A percentile compares a stretch with the other conserved stretches of the same genome.
phyloP scores from a whole-genome alignment of 1,284 basidiomycete species.

The Inonotus obliquus region DNA sequence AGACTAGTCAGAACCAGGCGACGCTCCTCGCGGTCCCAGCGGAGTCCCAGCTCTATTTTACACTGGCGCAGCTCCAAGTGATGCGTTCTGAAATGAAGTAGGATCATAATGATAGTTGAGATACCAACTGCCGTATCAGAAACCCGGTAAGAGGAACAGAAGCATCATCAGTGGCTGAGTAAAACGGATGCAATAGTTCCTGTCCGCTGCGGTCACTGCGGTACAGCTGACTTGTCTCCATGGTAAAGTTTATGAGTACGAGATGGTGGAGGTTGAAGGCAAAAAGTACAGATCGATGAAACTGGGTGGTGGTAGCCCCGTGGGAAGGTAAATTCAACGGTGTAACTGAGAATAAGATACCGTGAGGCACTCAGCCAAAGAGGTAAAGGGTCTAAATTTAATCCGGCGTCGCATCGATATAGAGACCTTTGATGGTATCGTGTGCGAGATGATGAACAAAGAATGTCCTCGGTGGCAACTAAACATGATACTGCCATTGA shows the following conservation, averaged over 20 bases:
- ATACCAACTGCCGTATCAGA: constrained; percentile 6
- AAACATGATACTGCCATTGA: not conserved
- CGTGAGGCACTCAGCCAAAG: too few species aligned
- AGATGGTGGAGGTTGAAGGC: too few species aligned
- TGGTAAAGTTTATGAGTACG: too few species aligned
- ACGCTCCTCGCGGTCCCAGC: not conserved
- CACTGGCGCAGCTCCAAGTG: not conserved
- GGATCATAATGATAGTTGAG: constrained; percentile 4
- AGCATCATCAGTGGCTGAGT: constrained; percentile 7
- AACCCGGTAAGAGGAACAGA: not conserved
- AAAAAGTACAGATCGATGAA: too few species aligned
- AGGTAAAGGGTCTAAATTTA: too few species aligned
- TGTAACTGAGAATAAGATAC: too few species aligned
- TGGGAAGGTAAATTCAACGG: too few species aligned
- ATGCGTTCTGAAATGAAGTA: not conserved
- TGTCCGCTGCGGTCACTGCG: not conserved
- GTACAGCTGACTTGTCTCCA: not conserved
- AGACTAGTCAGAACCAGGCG: not conserved
- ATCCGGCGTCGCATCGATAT: too few species aligned
- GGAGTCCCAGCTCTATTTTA: too few species aligned
- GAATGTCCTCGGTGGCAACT: not conserved
- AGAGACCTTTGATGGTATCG: too few species aligned
- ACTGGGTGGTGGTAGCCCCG: too few species aligned
- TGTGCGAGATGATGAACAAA: not conserved
- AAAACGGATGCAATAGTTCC: not conserved